Conservation (phyloP, 768 basidiomycete species). For the Pholiota molesta region DNA sequence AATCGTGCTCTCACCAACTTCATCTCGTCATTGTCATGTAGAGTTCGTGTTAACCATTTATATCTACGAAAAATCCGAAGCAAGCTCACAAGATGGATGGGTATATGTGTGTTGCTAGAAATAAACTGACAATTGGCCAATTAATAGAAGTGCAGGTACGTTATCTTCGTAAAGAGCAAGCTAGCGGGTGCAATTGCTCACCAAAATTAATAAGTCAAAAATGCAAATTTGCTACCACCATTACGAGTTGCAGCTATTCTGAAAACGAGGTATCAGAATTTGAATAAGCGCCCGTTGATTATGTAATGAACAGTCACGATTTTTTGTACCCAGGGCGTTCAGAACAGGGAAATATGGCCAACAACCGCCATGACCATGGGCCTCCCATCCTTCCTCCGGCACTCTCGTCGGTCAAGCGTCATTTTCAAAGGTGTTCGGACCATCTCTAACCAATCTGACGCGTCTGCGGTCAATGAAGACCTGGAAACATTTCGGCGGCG, state of each 20-base stretch:
- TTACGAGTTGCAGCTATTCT: too few relatives aligned
- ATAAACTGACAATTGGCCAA: too few relatives aligned
- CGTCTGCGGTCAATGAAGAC: conserved; percentile 24
- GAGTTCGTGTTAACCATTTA: background rate
- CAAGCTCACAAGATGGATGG: too few relatives aligned
- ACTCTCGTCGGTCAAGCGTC: background rate
- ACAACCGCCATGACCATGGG: conserved; percentile 4
- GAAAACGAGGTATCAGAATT: too few relatives aligned
- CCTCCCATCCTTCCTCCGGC: background rate
- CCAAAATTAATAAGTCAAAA: too few relatives aligned
- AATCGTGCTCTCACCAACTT: background rate
- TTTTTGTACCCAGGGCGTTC: background rate
- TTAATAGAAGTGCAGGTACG: too few relatives aligned
- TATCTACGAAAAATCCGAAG: conserved; percentile 1
- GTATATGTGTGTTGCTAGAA: too few relatives aligned
- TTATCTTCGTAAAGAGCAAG: too few relatives aligned
- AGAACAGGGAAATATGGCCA: background rate
- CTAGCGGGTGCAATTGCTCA: too few relatives aligned
- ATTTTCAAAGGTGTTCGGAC: background rate
- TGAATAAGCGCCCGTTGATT: conserved; percentile 4
- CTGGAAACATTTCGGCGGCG: conserved; percentile 46
- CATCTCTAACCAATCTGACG: conserved; percentile 6
- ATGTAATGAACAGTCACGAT: conserved; percentile 9
- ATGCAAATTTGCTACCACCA: too few relatives aligned
- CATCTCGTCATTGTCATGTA: background rate